Conservation (phyloP, 192 early-diverging fungal species). For the Coemansia sp. region DNA sequence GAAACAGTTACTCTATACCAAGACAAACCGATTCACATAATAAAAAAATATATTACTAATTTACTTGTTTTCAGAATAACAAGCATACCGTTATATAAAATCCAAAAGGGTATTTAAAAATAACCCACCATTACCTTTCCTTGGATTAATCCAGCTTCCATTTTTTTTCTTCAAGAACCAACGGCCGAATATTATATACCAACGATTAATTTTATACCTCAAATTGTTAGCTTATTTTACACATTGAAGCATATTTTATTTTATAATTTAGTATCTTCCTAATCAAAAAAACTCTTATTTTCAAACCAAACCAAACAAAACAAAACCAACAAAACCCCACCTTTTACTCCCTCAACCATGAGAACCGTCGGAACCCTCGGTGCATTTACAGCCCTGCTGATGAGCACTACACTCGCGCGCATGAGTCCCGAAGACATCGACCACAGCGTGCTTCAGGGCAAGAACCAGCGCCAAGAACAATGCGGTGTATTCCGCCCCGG, state of each 20-base stretch:
- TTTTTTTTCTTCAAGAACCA: not conserved
- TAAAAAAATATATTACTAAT: too few species aligned
- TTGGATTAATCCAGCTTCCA: not conserved
- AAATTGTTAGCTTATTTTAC: not conserved
- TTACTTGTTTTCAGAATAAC: not conserved
- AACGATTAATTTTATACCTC: not conserved
- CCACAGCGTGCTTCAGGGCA: constrained; percentile 11
- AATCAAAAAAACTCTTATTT: not conserved
- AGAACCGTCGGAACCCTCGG: constrained; percentile 42
- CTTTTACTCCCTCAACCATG: constrained; percentile 13
- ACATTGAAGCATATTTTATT: too few species aligned
- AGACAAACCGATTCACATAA: not conserved
- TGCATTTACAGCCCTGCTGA: constrained; percentile 38
- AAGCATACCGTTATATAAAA: not conserved
- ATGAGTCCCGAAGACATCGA: constrained; percentile 19
- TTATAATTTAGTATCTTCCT: too few species aligned
- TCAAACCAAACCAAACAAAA: not conserved
- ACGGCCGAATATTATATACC: not conserved
- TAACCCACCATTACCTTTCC: not conserved
- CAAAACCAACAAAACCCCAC: not conserved
- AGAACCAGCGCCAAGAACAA: constrained; percentile 37
- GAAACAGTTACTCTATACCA: not conserved
- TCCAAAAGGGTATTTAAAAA: not conserved
- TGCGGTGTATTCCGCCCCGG: constrained; percentile 41
- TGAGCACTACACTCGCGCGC: constrained; percentile 20